Evolutionary conservation across 805 yeast species (phyloP).

Genomic region (Lipomyces kockii): DNA sequence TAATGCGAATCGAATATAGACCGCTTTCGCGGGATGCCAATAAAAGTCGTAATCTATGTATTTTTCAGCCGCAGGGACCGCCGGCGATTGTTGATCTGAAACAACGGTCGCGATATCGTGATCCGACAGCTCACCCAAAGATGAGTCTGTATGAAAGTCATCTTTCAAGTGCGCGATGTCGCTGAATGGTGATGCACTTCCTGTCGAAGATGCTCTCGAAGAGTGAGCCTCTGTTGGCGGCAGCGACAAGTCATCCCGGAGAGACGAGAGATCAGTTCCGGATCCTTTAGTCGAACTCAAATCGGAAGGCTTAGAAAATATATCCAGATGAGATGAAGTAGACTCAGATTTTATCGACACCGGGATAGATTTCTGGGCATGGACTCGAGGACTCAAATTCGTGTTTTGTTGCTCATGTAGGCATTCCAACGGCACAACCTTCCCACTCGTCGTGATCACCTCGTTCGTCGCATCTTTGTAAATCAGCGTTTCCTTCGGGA

Average conservation of each 20-base stretch:
- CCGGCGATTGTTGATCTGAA: neutral
- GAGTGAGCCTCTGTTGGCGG: neutral
- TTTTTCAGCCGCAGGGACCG: neutral
- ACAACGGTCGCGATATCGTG: neutral
- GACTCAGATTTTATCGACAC: neutral
- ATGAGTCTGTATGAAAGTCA: neutral
- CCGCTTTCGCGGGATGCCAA: constrained; percentile 3
- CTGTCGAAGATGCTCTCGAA: neutral
- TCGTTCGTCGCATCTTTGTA: neutral
- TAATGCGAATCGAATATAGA: neutral
- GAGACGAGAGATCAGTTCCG: neutral
- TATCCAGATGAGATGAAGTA: neutral
- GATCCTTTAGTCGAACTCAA: neutral
- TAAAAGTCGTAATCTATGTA: constrained; percentile 1
- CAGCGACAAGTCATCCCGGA: neutral
- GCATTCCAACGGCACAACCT: constrained; percentile 1
- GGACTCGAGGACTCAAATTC: neutral
- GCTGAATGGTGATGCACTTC: neutral
- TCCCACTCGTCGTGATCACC: neutral
- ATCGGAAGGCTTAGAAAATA: neutral
- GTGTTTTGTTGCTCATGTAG: neutral
- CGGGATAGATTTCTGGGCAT: neutral
- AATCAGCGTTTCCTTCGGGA: neutral
- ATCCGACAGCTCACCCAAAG: neutral
- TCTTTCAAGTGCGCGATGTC: neutral